Conservation (phyloP, 1,139 yeast species). For the Saccharomyces hybrid region DNA sequence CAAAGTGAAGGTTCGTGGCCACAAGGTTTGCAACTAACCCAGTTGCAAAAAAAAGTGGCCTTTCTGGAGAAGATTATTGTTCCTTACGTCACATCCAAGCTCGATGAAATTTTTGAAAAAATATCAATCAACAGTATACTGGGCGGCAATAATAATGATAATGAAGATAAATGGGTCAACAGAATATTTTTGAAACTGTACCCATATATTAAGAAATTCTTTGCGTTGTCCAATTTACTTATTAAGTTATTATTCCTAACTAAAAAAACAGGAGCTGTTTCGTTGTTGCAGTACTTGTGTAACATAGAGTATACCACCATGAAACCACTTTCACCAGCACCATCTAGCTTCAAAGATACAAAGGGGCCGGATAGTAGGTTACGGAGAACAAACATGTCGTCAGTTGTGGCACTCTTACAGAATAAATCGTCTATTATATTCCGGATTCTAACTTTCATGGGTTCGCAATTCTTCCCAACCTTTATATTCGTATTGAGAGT, state of each 20-base stretch:
- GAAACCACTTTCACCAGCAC: slow-evolving; percentile 14
- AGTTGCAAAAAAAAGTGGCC: slow-evolving; percentile 48
- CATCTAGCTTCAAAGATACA: slow-evolving; percentile 35
- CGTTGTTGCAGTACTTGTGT: slow-evolving; percentile 54
- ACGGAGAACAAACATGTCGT: slow-evolving; percentile 40
- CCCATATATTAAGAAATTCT: slow-evolving; percentile 49
- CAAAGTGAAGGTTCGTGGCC: slow-evolving; percentile 17
- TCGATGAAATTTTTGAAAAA: slow-evolving; percentile 57
- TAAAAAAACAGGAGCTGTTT: slow-evolving; percentile 58
- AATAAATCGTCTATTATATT: slow-evolving; percentile 39
- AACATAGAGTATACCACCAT: slow-evolving; percentile 65
- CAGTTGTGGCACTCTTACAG: slow-evolving; percentile 32
- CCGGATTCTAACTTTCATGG: slow-evolving; percentile 35
- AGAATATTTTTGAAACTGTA: slow-evolving; percentile 46
- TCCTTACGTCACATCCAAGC: slow-evolving; percentile 68
- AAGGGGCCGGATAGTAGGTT: slow-evolving; percentile 47
- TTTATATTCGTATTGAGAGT: slow-evolving; percentile 80
- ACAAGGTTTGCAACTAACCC: slow-evolving; percentile 40
- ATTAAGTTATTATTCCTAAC: slow-evolving; percentile 62
- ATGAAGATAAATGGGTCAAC: slow-evolving; percentile 19
- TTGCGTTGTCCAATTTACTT: slow-evolving; percentile 47
- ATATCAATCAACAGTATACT: slow-evolving; percentile 54
- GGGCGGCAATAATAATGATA: slow-evolving; percentile 29
- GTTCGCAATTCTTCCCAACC: slow-evolving; percentile 58
- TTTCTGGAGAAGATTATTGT: slow-evolving; percentile 57